Evolutionary conservation across 768 basidiomycete genomes (phyloP), one percentile per base, ranked within the genome.

Genomic region (Goffeauzyma gilvescens): DNA sequence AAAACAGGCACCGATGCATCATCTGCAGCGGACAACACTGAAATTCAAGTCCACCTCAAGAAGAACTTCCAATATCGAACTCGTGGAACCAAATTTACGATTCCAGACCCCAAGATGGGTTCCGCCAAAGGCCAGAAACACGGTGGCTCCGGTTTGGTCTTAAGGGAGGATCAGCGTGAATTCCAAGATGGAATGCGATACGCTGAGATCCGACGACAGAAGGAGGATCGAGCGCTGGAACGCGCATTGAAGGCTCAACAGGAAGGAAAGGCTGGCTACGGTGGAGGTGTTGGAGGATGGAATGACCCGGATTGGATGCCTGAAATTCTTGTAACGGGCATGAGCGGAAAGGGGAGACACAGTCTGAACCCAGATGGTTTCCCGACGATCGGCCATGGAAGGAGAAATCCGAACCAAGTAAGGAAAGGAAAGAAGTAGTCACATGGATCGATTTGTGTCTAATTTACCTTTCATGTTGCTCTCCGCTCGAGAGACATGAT

Each of bases 51-150:
- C 4, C 90, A 98, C 66, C 75, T 98, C 38, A 95, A 89, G 66
- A 72, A 75, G 53, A 95, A 93, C 67, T 98, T 87, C 67, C 89
- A 93, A 61, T 90, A 87, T 68, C 78, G 76, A 49, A 71, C 75
- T 17, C 79, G 93, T 14, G 93, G 93, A 9, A 89, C 84, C 3
- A 81, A 79, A 55, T 96, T 81, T 63, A 75, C 84, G 15, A 87
- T 98, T 47, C 89, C 93, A 1, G 71, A 78, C 26, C 85, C 93
- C 14, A 89, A 84, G 59, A 70, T 79, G 34, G 89, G 90, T 27
- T 75, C 77, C 6, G 79, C 90, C 8, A 90, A 87, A 66, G 64
- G 64, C 5, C 56, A 63, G 25, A 74, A 71, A 20, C 82, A 82
- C 1, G 64, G 77, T 2, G 79, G 86, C 0, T 75, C 79, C 36